phyloP scores from a whole-genome alignment of 2,329 filamentous ascomycete genomes.

The Nannizziopsis arthrosporioides region DNA sequence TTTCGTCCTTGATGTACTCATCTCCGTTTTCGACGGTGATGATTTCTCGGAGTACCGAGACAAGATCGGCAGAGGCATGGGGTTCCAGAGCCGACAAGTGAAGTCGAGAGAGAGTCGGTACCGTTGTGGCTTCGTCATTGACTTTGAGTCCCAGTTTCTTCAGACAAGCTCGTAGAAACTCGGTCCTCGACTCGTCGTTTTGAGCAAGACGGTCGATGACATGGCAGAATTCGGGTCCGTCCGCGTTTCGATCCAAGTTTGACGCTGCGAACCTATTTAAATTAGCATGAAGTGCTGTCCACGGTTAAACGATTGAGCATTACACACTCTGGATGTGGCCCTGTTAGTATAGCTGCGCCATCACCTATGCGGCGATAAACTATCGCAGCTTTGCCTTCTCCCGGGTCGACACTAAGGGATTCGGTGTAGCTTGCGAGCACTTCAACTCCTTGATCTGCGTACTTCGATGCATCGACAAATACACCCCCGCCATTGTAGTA shows the following conservation, averaged over 20 bases:
- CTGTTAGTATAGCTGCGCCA: constrained; percentile 67
- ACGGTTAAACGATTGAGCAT: not conserved
- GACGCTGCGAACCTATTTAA: constrained; percentile 60
- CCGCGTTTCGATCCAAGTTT: constrained; percentile 59
- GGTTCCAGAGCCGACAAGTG: constrained; percentile 64
- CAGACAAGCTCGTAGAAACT: constrained; percentile 70
- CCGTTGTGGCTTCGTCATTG: constrained; percentile 53
- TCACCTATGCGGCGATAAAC: constrained; percentile 74
- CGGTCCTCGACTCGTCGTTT: constrained; percentile 57
- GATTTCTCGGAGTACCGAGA: constrained; percentile 51
- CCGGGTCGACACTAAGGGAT: constrained; percentile 62
- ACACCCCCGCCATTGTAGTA: constrained; percentile 95
- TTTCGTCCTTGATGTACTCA: constrained; percentile 65
- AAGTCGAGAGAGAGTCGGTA: constrained; percentile 69
- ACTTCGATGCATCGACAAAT: constrained; percentile 65
- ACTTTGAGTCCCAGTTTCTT: constrained; percentile 71
- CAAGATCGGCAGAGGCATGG: constrained; percentile 54
- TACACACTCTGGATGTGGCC: constrained; percentile 80
- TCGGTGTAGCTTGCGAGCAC: constrained; percentile 71
- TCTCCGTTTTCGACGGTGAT: constrained; percentile 54
- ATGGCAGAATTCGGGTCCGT: constrained; percentile 56
- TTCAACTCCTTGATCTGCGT: constrained; percentile 56
- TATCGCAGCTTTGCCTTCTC: constrained; percentile 61
- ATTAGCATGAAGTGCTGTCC: constrained; percentile 16
- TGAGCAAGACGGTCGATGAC: constrained; percentile 56